Evolutionary conservation across 306 rosid genomes (phyloP).

Genomic region (Adenanthera pavonina): DNA sequence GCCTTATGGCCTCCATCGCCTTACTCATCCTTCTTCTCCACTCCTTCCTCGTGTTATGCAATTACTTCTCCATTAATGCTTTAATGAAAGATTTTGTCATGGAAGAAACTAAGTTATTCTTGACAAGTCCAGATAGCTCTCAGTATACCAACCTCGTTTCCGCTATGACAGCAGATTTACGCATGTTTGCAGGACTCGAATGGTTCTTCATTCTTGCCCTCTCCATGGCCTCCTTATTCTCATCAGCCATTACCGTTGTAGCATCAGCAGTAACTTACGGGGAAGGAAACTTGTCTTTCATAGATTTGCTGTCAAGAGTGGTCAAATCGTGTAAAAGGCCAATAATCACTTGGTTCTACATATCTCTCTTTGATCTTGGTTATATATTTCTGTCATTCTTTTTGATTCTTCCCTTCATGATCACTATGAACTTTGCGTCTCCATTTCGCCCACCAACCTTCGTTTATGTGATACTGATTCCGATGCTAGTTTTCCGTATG

Average conservation of each 20-base stretch:
- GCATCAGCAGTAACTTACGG: not conserved
- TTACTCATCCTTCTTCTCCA: slow-evolving; percentile 19
- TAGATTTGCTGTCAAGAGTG: not conserved
- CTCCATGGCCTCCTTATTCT: slow-evolving; percentile 3
- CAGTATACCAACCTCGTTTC: not conserved
- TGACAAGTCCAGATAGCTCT: not conserved
- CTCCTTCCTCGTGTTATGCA: slow-evolving; percentile 22
- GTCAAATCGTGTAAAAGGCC: not conserved
- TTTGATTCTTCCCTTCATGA: not conserved
- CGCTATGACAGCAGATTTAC: not conserved
- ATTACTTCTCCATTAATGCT: slow-evolving; percentile 12
- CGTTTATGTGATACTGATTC: not conserved
- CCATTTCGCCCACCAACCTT: not conserved
- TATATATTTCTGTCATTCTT: not conserved
- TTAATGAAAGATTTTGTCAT: not conserved
- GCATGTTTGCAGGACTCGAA: not conserved
- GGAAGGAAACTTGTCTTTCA: not conserved
- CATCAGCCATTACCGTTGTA: slow-evolving; percentile 9
- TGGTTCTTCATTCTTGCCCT: slow-evolving; percentile 31
- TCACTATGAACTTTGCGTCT: not conserved
- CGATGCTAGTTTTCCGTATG: not conserved
- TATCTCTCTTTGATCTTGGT: not conserved
- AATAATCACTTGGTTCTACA: slow-evolving; percentile 2
- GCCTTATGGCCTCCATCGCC: slow-evolving; percentile 29
- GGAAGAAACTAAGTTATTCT: not conserved